Conservation (phyloP, 352 stramenopile genomes). For the Globisporangium parvum region DNA sequence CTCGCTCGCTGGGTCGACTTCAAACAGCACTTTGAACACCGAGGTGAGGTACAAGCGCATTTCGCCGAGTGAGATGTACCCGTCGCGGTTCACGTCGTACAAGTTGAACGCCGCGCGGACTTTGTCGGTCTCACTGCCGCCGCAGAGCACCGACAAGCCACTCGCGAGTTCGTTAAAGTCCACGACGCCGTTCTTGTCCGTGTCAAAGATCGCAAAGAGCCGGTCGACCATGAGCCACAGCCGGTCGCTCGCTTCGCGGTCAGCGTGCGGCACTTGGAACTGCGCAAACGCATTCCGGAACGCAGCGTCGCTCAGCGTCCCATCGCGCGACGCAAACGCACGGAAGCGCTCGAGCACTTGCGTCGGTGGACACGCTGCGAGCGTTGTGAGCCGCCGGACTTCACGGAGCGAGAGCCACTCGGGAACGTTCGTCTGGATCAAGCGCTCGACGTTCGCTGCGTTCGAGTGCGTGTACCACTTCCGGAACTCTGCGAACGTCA, state of each 20-base stretch:
- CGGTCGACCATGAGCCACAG: slow-evolving; percentile 63
- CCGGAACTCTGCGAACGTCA: slow-evolving; percentile 76
- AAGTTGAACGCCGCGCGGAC: slow-evolving; percentile 79
- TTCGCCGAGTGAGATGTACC: slow-evolving; percentile 78
- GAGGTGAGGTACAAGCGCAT: slow-evolving; percentile 82
- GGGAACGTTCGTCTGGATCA: slow-evolving; percentile 75
- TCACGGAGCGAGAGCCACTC: slow-evolving; percentile 76
- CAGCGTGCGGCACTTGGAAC: slow-evolving; percentile 28
- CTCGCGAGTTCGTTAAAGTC: slow-evolving; percentile 79
- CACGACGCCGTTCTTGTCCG: slow-evolving; percentile 71
- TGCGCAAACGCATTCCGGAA: slow-evolving; percentile 61
- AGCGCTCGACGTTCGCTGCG: slow-evolving; percentile 65
- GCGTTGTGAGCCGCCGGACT: slow-evolving; percentile 71
- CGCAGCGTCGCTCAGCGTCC: slow-evolving; percentile 56
- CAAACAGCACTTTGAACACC: slow-evolving; percentile 85
- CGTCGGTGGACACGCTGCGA: slow-evolving; percentile 56
- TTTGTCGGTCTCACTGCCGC: slow-evolving; percentile 63
- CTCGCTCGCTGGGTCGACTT: slow-evolving; percentile 65
- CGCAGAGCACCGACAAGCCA: slow-evolving; percentile 74
- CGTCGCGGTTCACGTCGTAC: slow-evolving; percentile 86
- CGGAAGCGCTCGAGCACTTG: slow-evolving; percentile 79
- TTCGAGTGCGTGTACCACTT: slow-evolving; percentile 77
- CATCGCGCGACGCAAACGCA: slow-evolving; percentile 50
- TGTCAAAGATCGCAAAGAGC: slow-evolving; percentile 80
- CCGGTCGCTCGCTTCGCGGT: slow-evolving; percentile 27